Base-by-base conservation (phyloP, 2,329 filamentous ascomycete genomes). In the Thermoascus crustaceus region DNA sequence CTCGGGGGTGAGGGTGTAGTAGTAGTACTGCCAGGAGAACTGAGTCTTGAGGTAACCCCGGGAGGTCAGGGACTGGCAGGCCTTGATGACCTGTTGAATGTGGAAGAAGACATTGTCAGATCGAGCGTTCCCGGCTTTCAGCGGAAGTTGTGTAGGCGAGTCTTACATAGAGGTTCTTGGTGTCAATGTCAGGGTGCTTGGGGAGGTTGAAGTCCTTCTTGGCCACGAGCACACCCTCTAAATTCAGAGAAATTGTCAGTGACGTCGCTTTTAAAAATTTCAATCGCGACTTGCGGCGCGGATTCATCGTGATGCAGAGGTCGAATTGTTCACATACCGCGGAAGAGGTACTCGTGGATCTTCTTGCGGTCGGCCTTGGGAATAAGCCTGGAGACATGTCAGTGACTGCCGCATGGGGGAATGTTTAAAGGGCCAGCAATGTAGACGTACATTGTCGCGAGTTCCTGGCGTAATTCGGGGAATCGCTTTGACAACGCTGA, bases 281-380 rank as follows among this genome's bases (percentile, higher is more conserved):
- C 33, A 14, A 16, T 22, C 13, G 24, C 18, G 10, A 19, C 17
- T 37, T 35, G 30, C 46, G 47, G 47, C 43, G 53, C 43, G 43
- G 39, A 46, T 47, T 39, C 41, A 24, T 8, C 11, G 24, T 34
- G n/a, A n/a, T n/a, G n/a, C n/a, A 21, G 7, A 16, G 5, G 4
- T 13, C 20, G 17, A 23, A 25, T 30, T 32, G 30, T 36, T 49
- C 48, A 63, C 64, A 61, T 64, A 87, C 83, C 85, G 63, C 83
- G 82, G 82, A 94, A 94, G 79, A 98, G 85, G 83, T 89, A 94
- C 83, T 89, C 89, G 80, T 98, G 91, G 75, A 98, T 96, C 83
- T 87, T 86, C 85, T 98, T 98, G 77, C 93, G 88, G 77, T 98
- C 91, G 72, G 86, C 84, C 83, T 96, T 96, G 70, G 91, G 91